Conservation (phyloP, 306 rosid species). For the Trifolium repens region DNA sequence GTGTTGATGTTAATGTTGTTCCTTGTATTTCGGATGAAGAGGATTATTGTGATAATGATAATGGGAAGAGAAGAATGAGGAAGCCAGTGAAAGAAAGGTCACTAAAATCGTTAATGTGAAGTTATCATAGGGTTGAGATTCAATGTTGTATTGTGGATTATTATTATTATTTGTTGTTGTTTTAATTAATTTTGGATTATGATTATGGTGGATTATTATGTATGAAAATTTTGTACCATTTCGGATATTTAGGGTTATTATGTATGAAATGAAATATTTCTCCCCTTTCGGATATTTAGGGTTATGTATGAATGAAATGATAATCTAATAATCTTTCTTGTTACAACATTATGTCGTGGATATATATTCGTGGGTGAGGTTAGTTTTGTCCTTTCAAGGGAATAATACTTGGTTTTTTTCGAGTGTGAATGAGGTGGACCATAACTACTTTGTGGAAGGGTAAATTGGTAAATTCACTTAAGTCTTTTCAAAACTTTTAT, state of each 20-base stretch:
- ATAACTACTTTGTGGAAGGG: slow-evolving; percentile 25
- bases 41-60: slow-evolving; percentile 32
- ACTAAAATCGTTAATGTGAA: slow-evolving; percentile 80
- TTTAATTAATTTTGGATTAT: background rate
- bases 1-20: slow-evolving; percentile 1
- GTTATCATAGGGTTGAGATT: slow-evolving; percentile 40
- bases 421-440: slow-evolving; percentile 45
- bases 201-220: background rate
- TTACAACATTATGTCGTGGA: slow-evolving; percentile 32
- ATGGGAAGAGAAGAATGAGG: slow-evolving; percentile 68
- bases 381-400: slow-evolving; percentile 28
- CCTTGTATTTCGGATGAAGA: slow-evolving; percentile 42
- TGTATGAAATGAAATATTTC: background rate
- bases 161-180: slow-evolving; percentile 7
- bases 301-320: slow-evolving; percentile 42
- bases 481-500: background rate
- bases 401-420: slow-evolving; percentile 38
- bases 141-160: slow-evolving; percentile 15
- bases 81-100: slow-evolving; percentile 89
- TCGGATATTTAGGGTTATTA: background rate
- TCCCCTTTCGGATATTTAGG: slow-evolving; percentile 44
- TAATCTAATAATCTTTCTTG: slow-evolving; percentile 24
- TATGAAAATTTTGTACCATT: background rate
- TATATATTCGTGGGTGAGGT: slow-evolving; percentile 51
- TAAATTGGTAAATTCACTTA: slow-evolving; percentile 8